Evolutionary conservation across 2,329 filamentous ascomycete species (phyloP), one percentile per base, ranked within the genome.

Genomic region (Phyllosticta citriasiana): DNA sequence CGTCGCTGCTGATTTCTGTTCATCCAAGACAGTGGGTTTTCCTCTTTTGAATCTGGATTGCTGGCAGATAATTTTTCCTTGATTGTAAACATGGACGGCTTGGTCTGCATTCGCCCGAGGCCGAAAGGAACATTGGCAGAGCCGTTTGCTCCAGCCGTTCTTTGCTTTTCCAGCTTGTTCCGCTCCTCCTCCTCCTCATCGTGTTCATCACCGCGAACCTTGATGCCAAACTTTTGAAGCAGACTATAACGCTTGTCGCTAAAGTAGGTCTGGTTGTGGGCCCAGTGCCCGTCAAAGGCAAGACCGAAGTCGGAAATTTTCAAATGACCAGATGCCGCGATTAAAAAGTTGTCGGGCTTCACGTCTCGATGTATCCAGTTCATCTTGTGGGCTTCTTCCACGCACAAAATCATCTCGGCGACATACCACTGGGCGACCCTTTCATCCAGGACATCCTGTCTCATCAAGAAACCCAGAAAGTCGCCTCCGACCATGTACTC

Each of bases 401-500:
- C 87, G 68, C 91, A 96, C 4, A 97, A 78, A 59, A 97, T 88
- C 91, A 97, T 97, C 76, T 99, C 92, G 1, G 93, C 91, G 63
- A 96, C 79, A 71, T 97, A 97, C 79, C 89, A 97, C 64, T 84
- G 87, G 4, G 92, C 86, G 53, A 89, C 84, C 0, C 82, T 78
- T 72, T 97, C 94, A 60, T 85, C 85, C 1, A 99, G 79, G 2
- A 89, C 84, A 64, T 94, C 91, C 69, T 95, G 89, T 16, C 92
- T 85, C 60, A 97, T 88, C 16, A 99, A 77, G 0, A 97, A 75
- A 1, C 89, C 89, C 0, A 99, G 80, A 66, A 99, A 97, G 71
- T 99, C 93, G 0, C 94, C 93, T 0, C 93, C 94, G 2, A 95
- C 88, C 91, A 97, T 97, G 71, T 96, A 99, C 63, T 97, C 92